These are phyloP conservation scores for Gleditsia sinensis DNA, from an alignment of 306 rosid genomes.

Conservation along the genomic window DNA sequence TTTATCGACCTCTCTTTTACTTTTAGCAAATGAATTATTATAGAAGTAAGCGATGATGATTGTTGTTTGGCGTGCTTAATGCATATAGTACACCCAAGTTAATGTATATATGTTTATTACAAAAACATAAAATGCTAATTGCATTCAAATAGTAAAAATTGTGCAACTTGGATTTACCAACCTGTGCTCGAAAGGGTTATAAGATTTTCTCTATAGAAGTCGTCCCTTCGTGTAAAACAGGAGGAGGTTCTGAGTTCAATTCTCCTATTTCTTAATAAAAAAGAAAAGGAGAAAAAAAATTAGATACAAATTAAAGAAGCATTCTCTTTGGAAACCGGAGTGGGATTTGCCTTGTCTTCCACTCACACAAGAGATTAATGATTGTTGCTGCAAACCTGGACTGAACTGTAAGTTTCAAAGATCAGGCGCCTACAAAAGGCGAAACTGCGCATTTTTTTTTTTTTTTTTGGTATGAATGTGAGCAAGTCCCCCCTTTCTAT, in stretches of 20 bases:
- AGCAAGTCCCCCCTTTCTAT: conserved; percentile 7
- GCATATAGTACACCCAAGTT: conserved; percentile 5
- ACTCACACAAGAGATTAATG: conserved; percentile 34
- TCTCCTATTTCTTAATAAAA: too few relatives aligned
- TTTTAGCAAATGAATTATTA: conserved; percentile 43
- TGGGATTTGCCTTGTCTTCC: conserved; percentile 32
- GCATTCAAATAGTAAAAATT: too few relatives aligned
- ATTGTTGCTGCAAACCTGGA: conserved; percentile 31
- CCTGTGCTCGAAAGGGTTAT: neutral
- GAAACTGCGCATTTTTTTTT: conserved; percentile 26
- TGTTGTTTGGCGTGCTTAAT: conserved; percentile 48
- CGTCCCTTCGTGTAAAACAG: too few relatives aligned
- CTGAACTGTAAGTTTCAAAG: conserved; percentile 29
- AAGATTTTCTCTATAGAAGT: neutral
- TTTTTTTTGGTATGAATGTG: too few relatives aligned
- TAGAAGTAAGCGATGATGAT: conserved; percentile 38
- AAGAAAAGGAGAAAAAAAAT: neutral
- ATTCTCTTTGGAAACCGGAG: conserved; percentile 7
- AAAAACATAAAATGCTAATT: too few relatives aligned
- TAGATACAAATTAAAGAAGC: neutral
- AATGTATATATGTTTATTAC: too few relatives aligned
- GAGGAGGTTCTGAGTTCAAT: too few relatives aligned
- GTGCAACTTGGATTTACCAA: too few relatives aligned
- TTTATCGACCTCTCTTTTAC: conserved; percentile 38
- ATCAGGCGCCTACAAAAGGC: conserved; percentile 41